A percentile compares a stretch with the other conserved stretches of the same genome.
These are phyloP conservation scores for Karstenula rhodostoma DNA, from an alignment of 2,329 filamentous ascomycete species.

Conservation along the genomic window DNA sequence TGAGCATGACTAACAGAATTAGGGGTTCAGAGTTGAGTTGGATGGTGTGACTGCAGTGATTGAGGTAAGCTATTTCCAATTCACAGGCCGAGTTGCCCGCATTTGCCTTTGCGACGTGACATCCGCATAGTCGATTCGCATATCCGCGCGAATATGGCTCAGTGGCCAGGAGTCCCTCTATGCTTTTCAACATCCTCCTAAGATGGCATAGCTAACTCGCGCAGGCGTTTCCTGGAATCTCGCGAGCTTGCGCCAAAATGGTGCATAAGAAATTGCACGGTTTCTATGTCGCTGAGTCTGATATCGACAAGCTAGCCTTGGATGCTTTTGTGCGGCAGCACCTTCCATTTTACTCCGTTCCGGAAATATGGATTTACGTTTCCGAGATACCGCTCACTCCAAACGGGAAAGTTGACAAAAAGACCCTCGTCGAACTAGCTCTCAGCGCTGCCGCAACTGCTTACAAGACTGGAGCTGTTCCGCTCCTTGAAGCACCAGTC, in stretches of 20 bases:
- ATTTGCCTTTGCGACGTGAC: background rate
- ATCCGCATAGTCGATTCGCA: background rate
- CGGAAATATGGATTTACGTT: constrained; percentile 55
- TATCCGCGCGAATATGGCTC: background rate
- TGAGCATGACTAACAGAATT: background rate
- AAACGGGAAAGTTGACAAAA: constrained; percentile 66
- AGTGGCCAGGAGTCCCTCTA: background rate
- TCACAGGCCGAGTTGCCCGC: too few relatives aligned
- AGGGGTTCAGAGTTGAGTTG: constrained; percentile 68
- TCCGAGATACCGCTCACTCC: constrained; percentile 59
- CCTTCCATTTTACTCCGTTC: constrained; percentile 64
- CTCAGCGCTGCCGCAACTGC: background rate
- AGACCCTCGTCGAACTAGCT: constrained; percentile 48
- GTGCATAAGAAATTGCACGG: constrained; percentile 59
- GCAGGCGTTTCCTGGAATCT: constrained; percentile 58
- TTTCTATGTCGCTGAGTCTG: constrained; percentile 55
- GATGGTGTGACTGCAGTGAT: constrained; percentile 60
- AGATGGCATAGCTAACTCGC: background rate
- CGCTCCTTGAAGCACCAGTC: background rate
- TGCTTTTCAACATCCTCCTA: background rate
- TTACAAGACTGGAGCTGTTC: background rate
- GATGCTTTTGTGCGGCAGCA: constrained; percentile 50
- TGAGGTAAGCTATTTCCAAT: constrained; percentile 23
- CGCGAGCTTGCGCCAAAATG: constrained; percentile 57
- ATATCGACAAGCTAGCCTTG: constrained; percentile 42